phyloP scores from a whole-genome alignment of 78 protist genomes.

The Capsaspora owczarzaki region DNA sequence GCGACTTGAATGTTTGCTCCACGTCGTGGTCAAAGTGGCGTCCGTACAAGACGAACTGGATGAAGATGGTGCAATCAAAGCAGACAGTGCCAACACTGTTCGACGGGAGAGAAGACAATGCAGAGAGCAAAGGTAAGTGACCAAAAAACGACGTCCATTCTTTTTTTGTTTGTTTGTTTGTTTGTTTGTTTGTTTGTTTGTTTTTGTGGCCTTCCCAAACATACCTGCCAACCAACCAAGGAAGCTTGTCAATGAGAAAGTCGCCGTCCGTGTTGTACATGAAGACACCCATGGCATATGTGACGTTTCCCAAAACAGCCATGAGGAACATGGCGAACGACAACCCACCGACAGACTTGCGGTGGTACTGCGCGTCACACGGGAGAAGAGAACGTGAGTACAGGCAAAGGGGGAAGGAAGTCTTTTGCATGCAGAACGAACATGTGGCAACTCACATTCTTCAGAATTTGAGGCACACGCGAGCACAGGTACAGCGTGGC shows the following conservation, averaged over 20 bases:
- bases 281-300: constrained; percentile 24
- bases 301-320: constrained; percentile 32
- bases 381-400: neutral
- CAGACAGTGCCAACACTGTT: too few species aligned
- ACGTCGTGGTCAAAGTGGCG: too few species aligned
- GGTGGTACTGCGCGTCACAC: neutral
- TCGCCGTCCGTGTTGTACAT: neutral
- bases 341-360: constrained; percentile 33
- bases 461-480: constrained; percentile 29
- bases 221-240: constrained; percentile 30
- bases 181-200: too few species aligned
- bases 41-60: too few species aligned
- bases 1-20: too few species aligned
- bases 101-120: too few species aligned
- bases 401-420: neutral
- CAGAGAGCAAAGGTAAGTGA: too few species aligned
- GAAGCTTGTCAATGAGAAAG: constrained; percentile 13
- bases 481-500: constrained; percentile 25
- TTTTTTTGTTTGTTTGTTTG: too few species aligned
- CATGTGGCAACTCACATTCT: constrained; percentile 7
- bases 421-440: neutral
- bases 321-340: constrained; percentile 37
- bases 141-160: neutral
- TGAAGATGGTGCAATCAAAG: too few species aligned
- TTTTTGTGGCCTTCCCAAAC: too few species aligned